Evolutionary conservation across 2,329 filamentous ascomycete species (phyloP), one percentile per base, ranked within the genome.

Genomic region (Alternaria atra): DNA sequence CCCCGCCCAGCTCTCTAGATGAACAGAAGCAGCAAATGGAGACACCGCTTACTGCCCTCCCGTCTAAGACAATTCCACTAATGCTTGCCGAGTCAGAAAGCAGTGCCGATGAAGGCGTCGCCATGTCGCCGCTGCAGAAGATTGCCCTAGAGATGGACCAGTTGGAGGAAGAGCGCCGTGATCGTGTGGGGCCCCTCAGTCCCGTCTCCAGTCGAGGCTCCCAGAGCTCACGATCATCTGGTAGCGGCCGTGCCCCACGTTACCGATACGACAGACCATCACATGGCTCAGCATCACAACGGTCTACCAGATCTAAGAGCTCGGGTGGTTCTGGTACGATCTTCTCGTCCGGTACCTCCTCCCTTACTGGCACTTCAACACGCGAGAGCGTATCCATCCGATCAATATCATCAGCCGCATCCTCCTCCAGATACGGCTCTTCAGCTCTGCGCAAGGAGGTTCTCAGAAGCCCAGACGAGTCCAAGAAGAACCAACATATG

Each of bases 391-490:
- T 88, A 56, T 91, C 89, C 0, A 83, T 85, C 27, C 73, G 77
- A 48, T 86, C 86, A 0, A 56, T 63, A 3, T 83, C 82, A 2
- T 87, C 87, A 1, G 81, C 83, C 53, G 80, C 82, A 5, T 85
- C 79, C 5, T 77, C 57, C 1, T 56, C 77, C 17, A 70, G 76
- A 44, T 78, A 77, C 77, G 80, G 68, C 69, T 86, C 89, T 0
- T 97, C 94, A 15, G 86, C 90, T 23, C 81, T 97, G 48, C 88
- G 92, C 29, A 89, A 96, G 68, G 93, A 97, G 74, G 85, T 97
- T 2, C 83, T 93, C 1, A 86, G 89, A 34, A 96, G 91, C 68
- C 92, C 93, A 1, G 87, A 92, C 30, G 91, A 94, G 55, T 60
- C 73, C 9, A 85, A 86, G 64, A 88, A 87, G 15, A 74, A 69